Conservation (phyloP, 345 rosid genomes). For the Murraya koenigii region DNA sequence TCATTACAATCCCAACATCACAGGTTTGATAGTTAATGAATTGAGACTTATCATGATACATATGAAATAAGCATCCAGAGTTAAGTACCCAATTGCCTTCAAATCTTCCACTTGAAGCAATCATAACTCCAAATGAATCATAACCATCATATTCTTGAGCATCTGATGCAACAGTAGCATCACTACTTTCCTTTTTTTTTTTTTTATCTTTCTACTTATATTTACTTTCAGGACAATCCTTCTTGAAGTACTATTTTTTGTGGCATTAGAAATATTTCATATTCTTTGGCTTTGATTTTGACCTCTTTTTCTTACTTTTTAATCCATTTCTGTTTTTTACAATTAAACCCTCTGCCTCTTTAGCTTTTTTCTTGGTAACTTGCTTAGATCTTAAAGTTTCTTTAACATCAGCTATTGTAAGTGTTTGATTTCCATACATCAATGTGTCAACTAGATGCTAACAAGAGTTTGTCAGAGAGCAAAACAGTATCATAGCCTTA, state of each 20-base stretch:
- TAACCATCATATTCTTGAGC: not conserved
- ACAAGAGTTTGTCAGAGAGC: too few species aligned
- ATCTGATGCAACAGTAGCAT: not conserved
- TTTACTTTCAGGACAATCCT: not conserved
- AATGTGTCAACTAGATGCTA: too few species aligned
- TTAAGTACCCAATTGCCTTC: not conserved
- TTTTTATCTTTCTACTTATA: not conserved
- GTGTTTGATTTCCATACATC: too few species aligned
- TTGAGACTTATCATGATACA: too few species aligned
- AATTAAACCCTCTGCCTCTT: not conserved
- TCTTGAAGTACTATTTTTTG: not conserved
- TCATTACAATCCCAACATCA: not conserved
- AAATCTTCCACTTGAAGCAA: rapidly evolving
- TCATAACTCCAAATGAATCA: rapidly evolving
- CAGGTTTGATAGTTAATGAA: not conserved
- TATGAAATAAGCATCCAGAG: too few species aligned
- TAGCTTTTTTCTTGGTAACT: too few species aligned
- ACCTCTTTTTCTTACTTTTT: not conserved
- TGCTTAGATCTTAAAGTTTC: not conserved
- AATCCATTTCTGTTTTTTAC: not conserved
- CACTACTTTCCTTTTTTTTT: not conserved
- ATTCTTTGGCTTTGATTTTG: not conserved
- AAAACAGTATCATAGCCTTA: too few species aligned
- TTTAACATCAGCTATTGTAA: not conserved
- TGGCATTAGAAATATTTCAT: not conserved